Conservation (phyloP, 2,329 filamentous ascomycete species). For the Aspergillus sojae region DNA sequence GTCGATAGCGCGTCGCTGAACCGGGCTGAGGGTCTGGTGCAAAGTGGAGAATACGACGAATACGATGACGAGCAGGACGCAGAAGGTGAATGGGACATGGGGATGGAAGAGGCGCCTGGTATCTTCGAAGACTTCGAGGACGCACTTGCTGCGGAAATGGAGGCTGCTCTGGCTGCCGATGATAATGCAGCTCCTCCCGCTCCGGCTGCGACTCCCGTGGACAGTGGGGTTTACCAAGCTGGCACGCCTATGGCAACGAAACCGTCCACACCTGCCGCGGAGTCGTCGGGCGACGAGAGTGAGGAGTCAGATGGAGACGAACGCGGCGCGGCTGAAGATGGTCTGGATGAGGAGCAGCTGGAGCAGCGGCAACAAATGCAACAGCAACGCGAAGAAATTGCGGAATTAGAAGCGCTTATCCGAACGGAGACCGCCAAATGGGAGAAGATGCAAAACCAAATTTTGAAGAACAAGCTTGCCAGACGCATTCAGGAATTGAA, state of each 20-base stretch:
- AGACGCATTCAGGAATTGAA: slow-evolving; percentile 48
- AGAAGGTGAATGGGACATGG: slow-evolving; percentile 51
- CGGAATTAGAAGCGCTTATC: slow-evolving; percentile 45
- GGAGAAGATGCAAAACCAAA: slow-evolving; percentile 44
- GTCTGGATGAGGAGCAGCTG: slow-evolving; percentile 47
- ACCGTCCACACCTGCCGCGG: slow-evolving; percentile 35
- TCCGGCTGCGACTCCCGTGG: slow-evolving; percentile 19
- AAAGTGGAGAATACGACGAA: slow-evolving; percentile 51
- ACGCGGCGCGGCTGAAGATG: slow-evolving; percentile 38
- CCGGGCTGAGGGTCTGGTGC: slow-evolving; percentile 44
- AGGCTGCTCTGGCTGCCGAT: slow-evolving; percentile 44
- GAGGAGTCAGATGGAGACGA: slow-evolving; percentile 42
- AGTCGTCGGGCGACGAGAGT: slow-evolving; percentile 47
- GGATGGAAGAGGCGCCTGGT: slow-evolving; percentile 36
- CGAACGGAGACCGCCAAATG: slow-evolving; percentile 42
- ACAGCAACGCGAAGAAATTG: slow-evolving; percentile 49
- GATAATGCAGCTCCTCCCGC: slow-evolving; percentile 19
- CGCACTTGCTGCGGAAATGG: slow-evolving; percentile 47
- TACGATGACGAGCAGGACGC: slow-evolving; percentile 54
- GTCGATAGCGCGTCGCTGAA: slow-evolving; percentile 57
- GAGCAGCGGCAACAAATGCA: slow-evolving; percentile 46
- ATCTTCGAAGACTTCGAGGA: slow-evolving; percentile 44
- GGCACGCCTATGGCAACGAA: slow-evolving; percentile 38
- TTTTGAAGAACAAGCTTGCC: slow-evolving; percentile 47
- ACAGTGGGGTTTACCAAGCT: slow-evolving; percentile 28